A percentile compares a stretch with the other conserved stretches of the same genome.
Evolutionary conservation across 108 stramenopile genomes (phyloP).

Genomic region (Phaeodactylum tricornutum): DNA sequence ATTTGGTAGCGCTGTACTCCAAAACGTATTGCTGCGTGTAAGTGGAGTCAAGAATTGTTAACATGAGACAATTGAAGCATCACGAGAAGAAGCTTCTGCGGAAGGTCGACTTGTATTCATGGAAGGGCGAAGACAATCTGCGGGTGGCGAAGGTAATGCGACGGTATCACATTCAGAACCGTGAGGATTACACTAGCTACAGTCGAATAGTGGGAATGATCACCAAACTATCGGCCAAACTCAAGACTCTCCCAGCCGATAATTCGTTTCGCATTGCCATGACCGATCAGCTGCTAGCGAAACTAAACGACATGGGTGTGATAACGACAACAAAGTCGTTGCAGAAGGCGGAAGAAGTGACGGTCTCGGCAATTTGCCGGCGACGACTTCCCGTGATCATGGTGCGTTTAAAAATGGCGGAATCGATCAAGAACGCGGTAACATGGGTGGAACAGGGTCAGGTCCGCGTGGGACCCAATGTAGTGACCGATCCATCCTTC

Average conservation of each 20-base stretch:
- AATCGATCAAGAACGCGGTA: conserved; percentile 87
- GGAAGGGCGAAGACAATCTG: conserved; percentile 94
- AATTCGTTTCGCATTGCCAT: conserved; percentile 94
- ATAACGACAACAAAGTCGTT: conserved; percentile 81
- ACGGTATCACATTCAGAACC: conserved; percentile 90
- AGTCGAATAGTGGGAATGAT: conserved; percentile 86
- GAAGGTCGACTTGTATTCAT: conserved; percentile 95
- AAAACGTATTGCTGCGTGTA: too few species aligned
- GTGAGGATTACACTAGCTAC: conserved; percentile 95
- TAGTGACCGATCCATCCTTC: conserved; percentile 96
- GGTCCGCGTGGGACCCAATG: conserved; percentile 97
- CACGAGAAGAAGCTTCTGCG: conserved; percentile 98
- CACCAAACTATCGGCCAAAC: conserved; percentile 80
- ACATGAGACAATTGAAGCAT: conserved; percentile 88
- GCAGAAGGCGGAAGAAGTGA: conserved; percentile 86
- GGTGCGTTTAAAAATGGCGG: conserved; percentile 96
- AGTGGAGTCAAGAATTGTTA: too few species aligned
- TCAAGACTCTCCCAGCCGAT: conserved; percentile 79
- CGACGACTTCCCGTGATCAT: conserved; percentile 97
- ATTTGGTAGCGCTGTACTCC: too few species aligned
- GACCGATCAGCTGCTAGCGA: conserved; percentile 93
- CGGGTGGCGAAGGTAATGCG: conserved; percentile 91
- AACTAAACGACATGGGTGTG: conserved; percentile 85
- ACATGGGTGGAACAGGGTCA: conserved; percentile 97
- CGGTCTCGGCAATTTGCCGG: conserved; percentile 89